Evolutionary conservation across 345 rosid species (phyloP).

Genomic region (Citropsis articulata): DNA sequence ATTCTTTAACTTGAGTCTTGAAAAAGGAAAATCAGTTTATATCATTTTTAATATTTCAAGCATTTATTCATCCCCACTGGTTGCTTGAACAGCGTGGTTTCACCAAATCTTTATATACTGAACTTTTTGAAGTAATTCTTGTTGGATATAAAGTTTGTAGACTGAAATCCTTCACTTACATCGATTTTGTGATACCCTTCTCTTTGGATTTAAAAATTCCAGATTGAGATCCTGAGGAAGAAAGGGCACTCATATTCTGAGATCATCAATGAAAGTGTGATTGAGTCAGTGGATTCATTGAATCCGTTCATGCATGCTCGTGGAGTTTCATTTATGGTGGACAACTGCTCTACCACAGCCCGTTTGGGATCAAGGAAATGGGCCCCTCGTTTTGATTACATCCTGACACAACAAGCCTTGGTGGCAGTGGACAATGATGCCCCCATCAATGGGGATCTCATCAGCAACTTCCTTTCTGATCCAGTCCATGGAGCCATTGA

Average conservation of each 20-base stretch:
- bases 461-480: constrained; percentile 83
- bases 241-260: constrained; percentile 95
- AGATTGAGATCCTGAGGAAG: constrained; percentile 93
- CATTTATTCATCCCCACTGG: background rate
- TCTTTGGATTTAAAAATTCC: constrained; percentile 16
- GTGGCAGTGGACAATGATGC: constrained; percentile 62
- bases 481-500: constrained; percentile 84
- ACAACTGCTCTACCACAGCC: constrained; percentile 93
- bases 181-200: background rate
- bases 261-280: constrained; percentile 90
- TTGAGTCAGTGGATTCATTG: constrained; percentile 86
- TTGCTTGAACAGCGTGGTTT: background rate
- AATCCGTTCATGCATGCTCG: constrained; percentile 98
- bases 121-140: background rate
- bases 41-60: background rate
- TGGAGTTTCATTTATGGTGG: constrained; percentile 95
- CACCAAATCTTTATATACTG: background rate
- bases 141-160: background rate
- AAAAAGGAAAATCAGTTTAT: background rate
- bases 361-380: constrained; percentile 90
- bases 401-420: constrained; percentile 77
- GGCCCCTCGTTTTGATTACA: constrained; percentile 90
- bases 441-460: constrained; percentile 67
- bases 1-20: background rate
- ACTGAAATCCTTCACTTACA: background rate